Evolutionary conservation across 192 early-diverging fungal genomes (phyloP), one percentile per base, ranked within the genome.

Genomic region (Coemansia sp.): DNA sequence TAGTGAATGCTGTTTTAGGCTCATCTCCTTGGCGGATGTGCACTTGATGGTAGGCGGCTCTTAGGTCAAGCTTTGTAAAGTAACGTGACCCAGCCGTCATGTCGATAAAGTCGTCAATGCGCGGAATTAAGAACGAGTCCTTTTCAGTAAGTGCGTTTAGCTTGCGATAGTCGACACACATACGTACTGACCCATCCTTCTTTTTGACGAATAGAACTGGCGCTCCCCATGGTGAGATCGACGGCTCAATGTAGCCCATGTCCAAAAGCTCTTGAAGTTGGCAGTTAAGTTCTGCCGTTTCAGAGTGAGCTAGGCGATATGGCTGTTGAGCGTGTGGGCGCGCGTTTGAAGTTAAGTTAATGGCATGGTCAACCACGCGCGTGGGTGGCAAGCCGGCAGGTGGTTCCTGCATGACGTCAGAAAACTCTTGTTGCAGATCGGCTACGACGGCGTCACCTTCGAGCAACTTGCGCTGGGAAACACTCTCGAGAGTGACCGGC

Each of bases 141-240:
- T 66, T 63, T 0, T 67, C 64, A 0, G 81, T 84, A 0, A 73
- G 22, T n/a, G 21, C 37, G 41, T 88, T 87, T 1, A 84, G 47
- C 0, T 42, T 62, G 0, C 82, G 21, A 37, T 87, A 87, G 46
- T 87, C 82, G 0, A 85, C 41, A 38, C 83, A 84, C 27, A 83
- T 46, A 0, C 76, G 54, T 17, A 84, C 8, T 4, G 55, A 42
- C 8, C 82, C 82, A 39, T 80, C 69, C 39, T 84, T 84, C 40
- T 84, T 82, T 13, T 61, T 47, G 8, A 33, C 30, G 8, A 33
- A 33, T 3, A 33, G 30, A 5, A 33, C 30, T 5, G 30, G 30
- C 4, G 30, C 55, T 0, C 64, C 74, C 57, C 50, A 73, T 0
- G 78, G 78, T 0, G 71, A 62, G 1, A n/a, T 33, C 0, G 64